Evolutionary conservation across 805 yeast species (phyloP).

Genomic region (Brettanomyces nanus): DNA sequence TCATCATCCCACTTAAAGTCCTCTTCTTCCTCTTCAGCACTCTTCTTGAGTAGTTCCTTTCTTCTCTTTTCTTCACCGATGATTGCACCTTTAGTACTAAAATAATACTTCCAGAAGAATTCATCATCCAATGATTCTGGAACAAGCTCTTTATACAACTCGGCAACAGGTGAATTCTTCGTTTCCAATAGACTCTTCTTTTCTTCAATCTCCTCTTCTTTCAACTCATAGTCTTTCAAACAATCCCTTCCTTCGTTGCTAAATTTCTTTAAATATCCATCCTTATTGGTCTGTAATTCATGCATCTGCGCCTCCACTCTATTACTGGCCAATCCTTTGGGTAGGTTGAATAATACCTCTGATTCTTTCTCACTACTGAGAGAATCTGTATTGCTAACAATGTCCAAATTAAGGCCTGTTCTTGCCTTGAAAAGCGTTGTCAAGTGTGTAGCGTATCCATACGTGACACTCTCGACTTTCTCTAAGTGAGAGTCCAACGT

Average conservation of each 20-base stretch:
- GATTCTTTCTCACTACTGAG: conserved; percentile 25
- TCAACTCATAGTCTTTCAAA: conserved; percentile 35
- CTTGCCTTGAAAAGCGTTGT: conserved; percentile 40
- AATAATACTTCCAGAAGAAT: conserved; percentile 72
- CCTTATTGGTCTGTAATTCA: conserved; percentile 42
- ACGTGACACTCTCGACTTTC: conserved; percentile 61
- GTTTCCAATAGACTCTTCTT: conserved; percentile 29
- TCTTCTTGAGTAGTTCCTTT: conserved; percentile 46
- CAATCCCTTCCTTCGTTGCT: conserved; percentile 22
- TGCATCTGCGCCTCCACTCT: conserved; percentile 59
- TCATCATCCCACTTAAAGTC: conserved; percentile 47
- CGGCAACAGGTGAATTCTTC: conserved; percentile 41
- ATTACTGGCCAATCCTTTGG: conserved; percentile 35
- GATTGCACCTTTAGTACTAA: conserved; percentile 42
- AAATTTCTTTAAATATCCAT: conserved; percentile 30
- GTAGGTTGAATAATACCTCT: conserved; percentile 37
- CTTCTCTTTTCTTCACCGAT: conserved; percentile 57
- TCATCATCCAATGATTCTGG: conserved; percentile 46
- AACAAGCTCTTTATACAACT: conserved; percentile 54
- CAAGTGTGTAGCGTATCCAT: conserved; percentile 47
- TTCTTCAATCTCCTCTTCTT: conserved; percentile 39
- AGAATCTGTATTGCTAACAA: conserved; percentile 5
- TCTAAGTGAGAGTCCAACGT: conserved; percentile 69
- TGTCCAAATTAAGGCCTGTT: conserved; percentile 11
- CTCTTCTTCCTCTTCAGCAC: conserved; percentile 27